Conservation (phyloP, 148 eudicot genomes). For the Fallopia convolvulus region DNA sequence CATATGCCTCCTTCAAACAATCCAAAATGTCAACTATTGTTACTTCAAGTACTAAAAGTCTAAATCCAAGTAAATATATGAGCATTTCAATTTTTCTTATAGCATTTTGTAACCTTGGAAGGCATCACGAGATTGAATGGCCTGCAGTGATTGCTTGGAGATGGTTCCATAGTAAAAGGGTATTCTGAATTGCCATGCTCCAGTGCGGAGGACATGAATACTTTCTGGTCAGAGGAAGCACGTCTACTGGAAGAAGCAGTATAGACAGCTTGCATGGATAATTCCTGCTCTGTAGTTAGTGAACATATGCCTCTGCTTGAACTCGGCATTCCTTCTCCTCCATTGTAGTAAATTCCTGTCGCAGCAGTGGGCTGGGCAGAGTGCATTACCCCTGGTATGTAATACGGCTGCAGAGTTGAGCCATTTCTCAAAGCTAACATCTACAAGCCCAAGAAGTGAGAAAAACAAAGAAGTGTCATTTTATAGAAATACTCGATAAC, state of each 20-base stretch:
- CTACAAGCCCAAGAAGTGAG: slow-evolving; percentile 21
- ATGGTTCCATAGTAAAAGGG: not conserved
- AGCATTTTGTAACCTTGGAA: not conserved
- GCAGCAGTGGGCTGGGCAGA: slow-evolving; percentile 34
- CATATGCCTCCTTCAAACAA: slow-evolving; percentile 3
- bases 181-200: not conserved
- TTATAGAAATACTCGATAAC: no score
- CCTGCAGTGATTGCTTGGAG: slow-evolving; percentile 5
- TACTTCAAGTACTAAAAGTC: not conserved
- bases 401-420: slow-evolving; percentile 58
- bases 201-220: not conserved
- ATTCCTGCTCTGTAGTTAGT: not conserved
- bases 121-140: slow-evolving; percentile 7
- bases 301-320: slow-evolving; percentile 8
- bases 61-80: not conserved
- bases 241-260: not conserved
- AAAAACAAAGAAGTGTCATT: not conserved
- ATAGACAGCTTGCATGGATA: not conserved
- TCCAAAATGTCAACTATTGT: not conserved
- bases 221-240: not conserved
- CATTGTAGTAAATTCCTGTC: slow-evolving; percentile 6
- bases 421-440: slow-evolving; percentile 87
- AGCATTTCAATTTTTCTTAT: not conserved
- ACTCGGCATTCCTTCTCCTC: not conserved
- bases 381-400: slow-evolving; percentile 49